Evolutionary conservation across 805 yeast species (phyloP), one percentile per base, ranked within the genome.

Genomic region (Candida yuanshanica): DNA sequence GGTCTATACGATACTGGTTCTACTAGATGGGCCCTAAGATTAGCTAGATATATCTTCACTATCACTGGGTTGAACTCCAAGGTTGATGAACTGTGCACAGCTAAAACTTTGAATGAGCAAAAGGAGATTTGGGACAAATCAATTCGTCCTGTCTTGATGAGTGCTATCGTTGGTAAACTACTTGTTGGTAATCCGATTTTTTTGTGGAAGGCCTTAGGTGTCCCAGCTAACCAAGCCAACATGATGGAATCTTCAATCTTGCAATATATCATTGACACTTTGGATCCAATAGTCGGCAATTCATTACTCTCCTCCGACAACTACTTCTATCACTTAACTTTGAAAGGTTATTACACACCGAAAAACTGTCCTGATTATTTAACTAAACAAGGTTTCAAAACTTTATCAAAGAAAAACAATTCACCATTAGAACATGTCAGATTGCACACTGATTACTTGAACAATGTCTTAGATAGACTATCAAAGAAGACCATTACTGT

Each of bases 151-250:
- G 75, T 83, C 4, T 67, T 86, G 36, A 76, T 83, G 64, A 82
- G 81, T 54, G 84, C 86, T 17, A 50, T 82, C 38, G 81, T 84
- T 41, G 79, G 84, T 14, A 75, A 76, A 38, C 53, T 83, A 22
- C 65, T 86, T 38, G 74, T 86, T 33, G 89, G 89, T n/a, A 86
- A 85, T 60, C 90, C 91, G 17, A 60, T 84, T n/a, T 85, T 85
- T 59, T 68, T 86, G 43, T 85, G 95, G 95, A 84, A 83, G 58
- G 95, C 95, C 0, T 69, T 86, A 20, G 95, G 95, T n/a, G 95
- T 85, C 36, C 95, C 95, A 6, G 77, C 81, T 7, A 85, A 86
- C 56, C 95, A 85, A 65, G 89, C 93, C 6, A 68, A 77, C 22
- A 75, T 86, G 81, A 84, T 86, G 77, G 87, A 83, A 20, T 67